Conservation (phyloP, 2,329 filamentous ascomycete species). For the Hysterium pulicare region DNA sequence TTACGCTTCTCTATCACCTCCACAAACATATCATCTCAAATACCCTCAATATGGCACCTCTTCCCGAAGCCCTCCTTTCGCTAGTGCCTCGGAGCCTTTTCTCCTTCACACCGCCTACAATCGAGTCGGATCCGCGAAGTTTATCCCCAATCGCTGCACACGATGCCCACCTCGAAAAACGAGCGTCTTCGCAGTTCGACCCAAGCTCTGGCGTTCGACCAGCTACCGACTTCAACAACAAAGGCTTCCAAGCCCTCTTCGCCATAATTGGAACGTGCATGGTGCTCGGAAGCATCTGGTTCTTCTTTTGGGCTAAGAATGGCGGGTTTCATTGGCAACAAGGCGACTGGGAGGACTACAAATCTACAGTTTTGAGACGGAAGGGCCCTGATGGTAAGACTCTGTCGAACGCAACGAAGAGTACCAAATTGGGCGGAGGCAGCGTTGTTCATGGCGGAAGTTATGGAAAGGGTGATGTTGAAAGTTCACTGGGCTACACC, state of each 20-base stretch:
- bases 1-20: slow-evolving; percentile 2
- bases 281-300: slow-evolving; percentile 79
- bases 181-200: slow-evolving; percentile 18
- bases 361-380: slow-evolving; percentile 84
- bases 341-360: slow-evolving; percentile 97
- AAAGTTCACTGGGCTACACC: slow-evolving; percentile 40
- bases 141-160: slow-evolving; percentile 30
- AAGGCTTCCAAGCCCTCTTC: slow-evolving; percentile 78
- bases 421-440: slow-evolving; percentile 81
- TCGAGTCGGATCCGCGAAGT: slow-evolving; percentile 15
- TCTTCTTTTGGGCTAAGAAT: slow-evolving; percentile 95
- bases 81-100: slow-evolving; percentile 14
- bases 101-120: slow-evolving; percentile 23
- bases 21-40: neutral
- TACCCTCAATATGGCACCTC: slow-evolving; percentile 19
- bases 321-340: slow-evolving; percentile 86
- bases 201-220: slow-evolving; percentile 34
- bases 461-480: slow-evolving; percentile 24
- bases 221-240: slow-evolving; percentile 43
- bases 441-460: slow-evolving; percentile 69
- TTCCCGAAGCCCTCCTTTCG: slow-evolving; percentile 17
- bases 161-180: slow-evolving; percentile 25
- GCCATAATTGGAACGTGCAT: slow-evolving; percentile 76
- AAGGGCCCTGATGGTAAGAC: slow-evolving; percentile 87
- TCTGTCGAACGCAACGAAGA: slow-evolving; percentile 75